These are phyloP conservation scores for Austroboletus novae-zelandiae DNA, from an alignment of 1,284 basidiomycete genomes.

Conservation along the genomic window DNA sequence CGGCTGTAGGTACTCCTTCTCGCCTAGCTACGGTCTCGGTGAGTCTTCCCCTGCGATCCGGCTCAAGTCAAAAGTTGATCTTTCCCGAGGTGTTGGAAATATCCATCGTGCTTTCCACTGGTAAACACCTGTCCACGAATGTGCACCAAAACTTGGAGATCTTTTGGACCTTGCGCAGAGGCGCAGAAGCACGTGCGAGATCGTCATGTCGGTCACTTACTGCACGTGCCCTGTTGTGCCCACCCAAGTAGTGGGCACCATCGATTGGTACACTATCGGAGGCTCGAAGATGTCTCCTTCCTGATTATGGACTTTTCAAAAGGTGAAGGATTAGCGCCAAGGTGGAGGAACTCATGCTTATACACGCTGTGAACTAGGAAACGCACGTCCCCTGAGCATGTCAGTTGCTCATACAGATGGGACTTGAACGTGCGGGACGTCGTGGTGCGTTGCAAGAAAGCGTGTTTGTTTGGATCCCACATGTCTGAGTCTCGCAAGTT, in stretches of 20 bases:
- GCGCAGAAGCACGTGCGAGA: too few species aligned
- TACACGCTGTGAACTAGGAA: slow-evolving; percentile 11
- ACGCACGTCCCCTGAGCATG: slow-evolving; percentile 26
- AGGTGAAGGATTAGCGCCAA: slow-evolving; percentile 6
- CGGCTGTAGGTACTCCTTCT: too few species aligned
- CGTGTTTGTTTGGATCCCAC: neutral
- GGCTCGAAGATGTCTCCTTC: slow-evolving; percentile 17
- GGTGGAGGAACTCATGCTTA: neutral
- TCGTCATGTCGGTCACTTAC: too few species aligned
- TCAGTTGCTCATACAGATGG: slow-evolving; percentile 26
- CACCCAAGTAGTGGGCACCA: slow-evolving; percentile 16
- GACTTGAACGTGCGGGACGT: slow-evolving; percentile 17
- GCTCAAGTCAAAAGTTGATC: too few species aligned
- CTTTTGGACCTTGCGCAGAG: too few species aligned
- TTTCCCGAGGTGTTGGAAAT: too few species aligned
- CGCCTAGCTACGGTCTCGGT: too few species aligned
- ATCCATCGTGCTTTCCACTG: too few species aligned
- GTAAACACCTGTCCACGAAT: too few species aligned
- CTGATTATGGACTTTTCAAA: slow-evolving; percentile 16
- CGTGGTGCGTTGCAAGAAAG: slow-evolving; percentile 10
- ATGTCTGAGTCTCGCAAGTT: slow-evolving; percentile 11
- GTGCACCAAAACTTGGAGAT: too few species aligned
- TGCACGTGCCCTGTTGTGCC: neutral
- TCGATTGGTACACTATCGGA: slow-evolving; percentile 21
- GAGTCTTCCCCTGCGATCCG: too few species aligned